Percentiles rank a stretch among this genome's conserved stretches.
Evolutionary conservation across 208 protist species (phyloP).

Genomic region (Plasmodiophora brassicae): DNA sequence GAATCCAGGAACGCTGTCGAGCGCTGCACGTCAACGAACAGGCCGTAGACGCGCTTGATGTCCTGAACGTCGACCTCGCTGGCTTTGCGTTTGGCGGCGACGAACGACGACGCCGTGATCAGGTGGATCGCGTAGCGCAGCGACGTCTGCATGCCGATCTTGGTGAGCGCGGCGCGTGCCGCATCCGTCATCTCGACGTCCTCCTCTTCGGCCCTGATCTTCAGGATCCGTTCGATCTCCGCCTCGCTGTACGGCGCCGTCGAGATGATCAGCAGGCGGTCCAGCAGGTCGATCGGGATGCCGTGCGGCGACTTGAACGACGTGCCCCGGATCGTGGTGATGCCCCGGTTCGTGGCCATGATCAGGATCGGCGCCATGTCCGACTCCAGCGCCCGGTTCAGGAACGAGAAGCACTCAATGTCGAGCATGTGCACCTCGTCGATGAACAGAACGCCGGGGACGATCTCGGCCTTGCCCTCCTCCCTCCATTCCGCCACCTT

Average conservation of each 20-base stretch:
- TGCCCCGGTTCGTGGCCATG: conserved; percentile 98
- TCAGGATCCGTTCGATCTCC: neutral
- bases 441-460: conserved; percentile 90
- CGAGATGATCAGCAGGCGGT: conserved; percentile 97
- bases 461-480: conserved; percentile 97
- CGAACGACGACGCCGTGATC: conserved; percentile 92
- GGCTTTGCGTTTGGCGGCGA: conserved; percentile 61
- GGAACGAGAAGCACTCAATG: conserved; percentile 99
- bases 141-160: conserved; percentile 87
- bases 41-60: conserved; percentile 88
- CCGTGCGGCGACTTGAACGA: conserved; percentile 95
- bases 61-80: conserved; percentile 86
- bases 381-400: conserved; percentile 98
- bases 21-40: conserved; percentile 94
- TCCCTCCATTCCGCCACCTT: conserved; percentile 99
- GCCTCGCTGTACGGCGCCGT: conserved; percentile 60
- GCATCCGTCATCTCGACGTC: conserved; percentile 95
- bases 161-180: conserved; percentile 86
- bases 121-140: conserved; percentile 99
- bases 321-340: conserved; percentile 96
- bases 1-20: no score
- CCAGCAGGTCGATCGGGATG: conserved; percentile 94
- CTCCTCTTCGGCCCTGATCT: conserved; percentile 80
- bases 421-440: conserved; percentile 98
- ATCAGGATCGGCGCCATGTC: conserved; percentile 96